Evolutionary conservation across 2,329 filamentous ascomycete species (phyloP).

Genomic region (Neofusicoccum cordaticola): DNA sequence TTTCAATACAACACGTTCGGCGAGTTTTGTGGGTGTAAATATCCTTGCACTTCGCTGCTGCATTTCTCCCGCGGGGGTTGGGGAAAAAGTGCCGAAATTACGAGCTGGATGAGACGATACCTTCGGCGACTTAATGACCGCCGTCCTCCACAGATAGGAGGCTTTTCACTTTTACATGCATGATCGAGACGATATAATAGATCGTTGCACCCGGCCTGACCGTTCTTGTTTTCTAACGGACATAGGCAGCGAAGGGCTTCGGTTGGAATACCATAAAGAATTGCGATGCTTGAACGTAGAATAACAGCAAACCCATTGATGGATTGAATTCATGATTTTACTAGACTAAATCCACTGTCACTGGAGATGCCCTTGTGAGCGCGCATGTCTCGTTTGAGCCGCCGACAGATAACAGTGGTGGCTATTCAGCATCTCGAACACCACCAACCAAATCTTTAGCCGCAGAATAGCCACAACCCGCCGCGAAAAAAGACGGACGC

Average conservation of each 20-base stretch:
- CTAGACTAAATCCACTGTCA: not conserved
- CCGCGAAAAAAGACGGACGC: too few relatives aligned
- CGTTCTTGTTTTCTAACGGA: not conserved
- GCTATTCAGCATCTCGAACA: too few relatives aligned
- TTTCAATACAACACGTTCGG: not conserved
- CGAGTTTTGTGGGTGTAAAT: conserved; percentile 8
- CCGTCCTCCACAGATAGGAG: not conserved
- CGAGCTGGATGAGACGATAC: not conserved
- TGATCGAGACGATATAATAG: conserved; percentile 11
- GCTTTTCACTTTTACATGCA: not conserved
- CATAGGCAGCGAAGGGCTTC: not conserved
- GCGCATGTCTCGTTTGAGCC: too few relatives aligned
- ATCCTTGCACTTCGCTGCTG: not conserved
- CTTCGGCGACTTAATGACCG: conserved; percentile 1
- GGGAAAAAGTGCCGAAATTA: not conserved
- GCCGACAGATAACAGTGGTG: too few relatives aligned
- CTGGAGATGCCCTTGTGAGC: too few relatives aligned
- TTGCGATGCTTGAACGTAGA: conserved; percentile 9
- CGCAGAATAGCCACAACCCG: not conserved
- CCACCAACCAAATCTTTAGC: not conserved
- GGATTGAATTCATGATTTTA: not conserved
- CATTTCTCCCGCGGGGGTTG: conserved; percentile 4
- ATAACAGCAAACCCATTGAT: not conserved
- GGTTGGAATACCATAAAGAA: conserved; percentile 7
- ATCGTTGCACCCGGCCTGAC: not conserved